Conservation (phyloP, 2,329 filamentous ascomycete species). For the Ophiostoma triangulosporum region DNA sequence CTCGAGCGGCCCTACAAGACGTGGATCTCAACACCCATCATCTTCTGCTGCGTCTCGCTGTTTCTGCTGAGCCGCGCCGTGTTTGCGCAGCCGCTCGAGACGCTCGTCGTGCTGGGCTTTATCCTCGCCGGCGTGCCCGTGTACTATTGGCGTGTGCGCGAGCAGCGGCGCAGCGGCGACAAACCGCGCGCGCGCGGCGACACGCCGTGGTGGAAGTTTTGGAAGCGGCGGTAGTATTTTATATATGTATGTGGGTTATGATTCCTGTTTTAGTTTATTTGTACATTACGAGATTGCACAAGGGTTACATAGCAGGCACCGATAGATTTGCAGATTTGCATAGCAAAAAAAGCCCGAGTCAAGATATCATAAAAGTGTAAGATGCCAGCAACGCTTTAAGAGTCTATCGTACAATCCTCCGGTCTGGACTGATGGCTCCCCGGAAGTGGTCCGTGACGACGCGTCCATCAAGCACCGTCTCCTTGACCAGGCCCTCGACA, state of each 20-base stretch:
- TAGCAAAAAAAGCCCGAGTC: too few relatives aligned
- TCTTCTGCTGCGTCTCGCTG: conserved; percentile 94
- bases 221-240: conserved; percentile 29
- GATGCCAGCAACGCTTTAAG: too few relatives aligned
- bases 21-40: conserved; percentile 94
- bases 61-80: conserved; percentile 82
- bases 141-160: conserved; percentile 72
- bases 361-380: too few relatives aligned
- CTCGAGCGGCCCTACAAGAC: conserved; percentile 86
- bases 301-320: not conserved
- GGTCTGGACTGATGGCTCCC: conserved; percentile 47
- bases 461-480: conserved; percentile 54
- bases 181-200: conserved; percentile 27
- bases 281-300: not conserved
- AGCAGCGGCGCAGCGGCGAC: conserved; percentile 30
- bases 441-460: conserved; percentile 60
- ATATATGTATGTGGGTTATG: too few relatives aligned
- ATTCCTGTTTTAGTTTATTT: not conserved
- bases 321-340: not conserved
- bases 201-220: conserved; percentile 46
- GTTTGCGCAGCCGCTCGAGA: conserved; percentile 84
- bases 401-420: conserved; percentile 40
- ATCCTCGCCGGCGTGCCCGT: conserved; percentile 73
- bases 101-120: conserved; percentile 73
- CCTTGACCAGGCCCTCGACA: conserved; percentile 60